Evolutionary conservation across 2,329 filamentous ascomycete genomes (phyloP), one percentile per base, ranked within the genome.

Genomic region (Apiospora marii): DNA sequence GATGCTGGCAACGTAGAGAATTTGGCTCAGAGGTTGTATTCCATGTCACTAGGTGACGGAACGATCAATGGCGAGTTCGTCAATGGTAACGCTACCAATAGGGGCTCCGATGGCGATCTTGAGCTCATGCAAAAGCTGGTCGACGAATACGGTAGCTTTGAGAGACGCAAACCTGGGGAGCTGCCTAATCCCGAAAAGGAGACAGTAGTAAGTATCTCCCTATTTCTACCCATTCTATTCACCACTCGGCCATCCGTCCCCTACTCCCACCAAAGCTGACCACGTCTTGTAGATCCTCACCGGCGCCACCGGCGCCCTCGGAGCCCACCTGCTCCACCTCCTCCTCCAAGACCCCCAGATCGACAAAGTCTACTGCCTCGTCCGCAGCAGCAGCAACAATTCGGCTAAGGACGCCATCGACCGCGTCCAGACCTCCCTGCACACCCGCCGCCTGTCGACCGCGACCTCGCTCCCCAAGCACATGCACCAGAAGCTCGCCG

Each of bases 301-400:
- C 0, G 84, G 84, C n/a, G 81, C 83, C 4, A 85, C 84, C 0
- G 84, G 84, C 0, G 83, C 82, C 14, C 81, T 86, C 7, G 84
- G 84, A 10, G 81, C 82, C 0, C 84, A 86, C 68, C 75, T 82
- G 1, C 79, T 85, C 2, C 75, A 76, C 53, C 81, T 82, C 70
- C 78, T 85, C 14, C 75, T 85, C 1, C 76, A 80, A 7, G 79
- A 84, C 69, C 76, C 80, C 16, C 77, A 78, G 0, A 78, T 85
- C 4, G 78, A 76, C 1, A 74, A 73, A 1, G 76, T 85, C 5
- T 83, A 81, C 72, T 85, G 83, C 70, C 78, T 84, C 6, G 83
- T 81, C 2, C 79, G 83, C 70, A 76, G 77, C 12, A n/a, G 68
- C 30, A 19, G 12, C 27, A 41, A 67, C n/a, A 64, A 41, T 34